Percentiles rank a stretch among this genome's conserved stretches.
Evolutionary conservation across 2,329 filamentous ascomycete species (phyloP).

Genomic region (Penicillium psychrosexuale): DNA sequence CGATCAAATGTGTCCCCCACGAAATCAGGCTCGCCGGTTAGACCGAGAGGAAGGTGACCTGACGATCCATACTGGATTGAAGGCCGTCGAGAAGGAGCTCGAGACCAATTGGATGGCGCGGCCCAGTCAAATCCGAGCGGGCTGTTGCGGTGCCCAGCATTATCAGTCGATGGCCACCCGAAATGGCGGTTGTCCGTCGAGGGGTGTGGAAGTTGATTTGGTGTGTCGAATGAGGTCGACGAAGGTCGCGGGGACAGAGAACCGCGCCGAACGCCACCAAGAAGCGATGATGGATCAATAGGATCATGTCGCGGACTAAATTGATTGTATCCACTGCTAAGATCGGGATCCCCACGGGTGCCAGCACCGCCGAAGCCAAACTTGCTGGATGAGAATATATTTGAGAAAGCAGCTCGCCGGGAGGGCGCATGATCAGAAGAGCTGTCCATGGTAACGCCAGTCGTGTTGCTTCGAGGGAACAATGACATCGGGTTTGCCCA

Average conservation of each 20-base stretch:
- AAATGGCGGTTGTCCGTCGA: conserved; percentile 76
- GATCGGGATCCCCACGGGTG: conserved; percentile 33
- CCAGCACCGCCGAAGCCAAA: conserved; percentile 36
- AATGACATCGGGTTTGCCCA: conserved; percentile 52
- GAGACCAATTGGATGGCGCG: conserved; percentile 62
- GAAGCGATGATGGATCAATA: conserved; percentile 45
- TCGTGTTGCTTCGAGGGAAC: conserved; percentile 46
- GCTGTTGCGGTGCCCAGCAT: conserved; percentile 51
- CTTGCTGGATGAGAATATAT: conserved; percentile 43
- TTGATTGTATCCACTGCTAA: conserved; percentile 45
- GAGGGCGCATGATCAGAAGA: conserved; percentile 41
- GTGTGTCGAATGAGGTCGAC: conserved; percentile 55
- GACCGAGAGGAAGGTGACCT: conserved; percentile 56
- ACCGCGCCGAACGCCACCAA: conserved; percentile 42
- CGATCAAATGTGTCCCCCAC: conserved; percentile 48
- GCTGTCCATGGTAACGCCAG: conserved; percentile 41
- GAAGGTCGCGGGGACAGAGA: conserved; percentile 48
- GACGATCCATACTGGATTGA: conserved; percentile 76
- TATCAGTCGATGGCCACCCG: conserved; percentile 59
- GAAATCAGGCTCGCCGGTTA: conserved; percentile 50
- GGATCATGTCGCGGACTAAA: conserved; percentile 48
- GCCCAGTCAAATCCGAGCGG: conserved; percentile 55
- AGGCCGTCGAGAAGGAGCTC: conserved; percentile 74
- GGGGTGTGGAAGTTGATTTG: conserved; percentile 63
- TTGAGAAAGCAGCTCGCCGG: conserved; percentile 41